Conservation (phyloP, 306 rosid genomes). For the Quillaja saponaria region DNA sequence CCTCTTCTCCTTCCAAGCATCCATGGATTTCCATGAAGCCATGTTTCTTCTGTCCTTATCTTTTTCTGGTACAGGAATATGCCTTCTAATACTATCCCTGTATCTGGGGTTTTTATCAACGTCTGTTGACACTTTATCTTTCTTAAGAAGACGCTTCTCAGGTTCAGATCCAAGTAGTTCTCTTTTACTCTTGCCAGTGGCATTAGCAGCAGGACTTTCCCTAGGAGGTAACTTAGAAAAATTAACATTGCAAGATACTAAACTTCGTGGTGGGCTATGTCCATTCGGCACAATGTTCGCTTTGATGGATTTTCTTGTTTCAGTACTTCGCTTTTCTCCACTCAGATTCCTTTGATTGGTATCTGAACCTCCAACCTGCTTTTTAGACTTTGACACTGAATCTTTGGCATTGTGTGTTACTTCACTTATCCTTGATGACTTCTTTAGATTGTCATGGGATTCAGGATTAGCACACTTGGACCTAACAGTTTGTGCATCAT, state of each 20-base stretch:
- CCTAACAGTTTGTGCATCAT: slow-evolving; percentile 42
- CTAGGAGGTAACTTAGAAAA: slow-evolving; percentile 54
- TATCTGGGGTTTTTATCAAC: slow-evolving; percentile 57
- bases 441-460: slow-evolving; percentile 38
- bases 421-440: slow-evolving; percentile 34
- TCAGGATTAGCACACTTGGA: slow-evolving; percentile 46
- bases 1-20: slow-evolving; percentile 98
- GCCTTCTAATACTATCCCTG: slow-evolving; percentile 53
- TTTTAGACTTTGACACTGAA: slow-evolving; percentile 43
- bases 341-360: slow-evolving; percentile 36
- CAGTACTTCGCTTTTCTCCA: slow-evolving; percentile 42
- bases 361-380: slow-evolving; percentile 47
- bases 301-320: slow-evolving; percentile 42
- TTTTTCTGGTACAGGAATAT: slow-evolving; percentile 53
- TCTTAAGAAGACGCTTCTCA: slow-evolving; percentile 59
- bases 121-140: slow-evolving; percentile 55
- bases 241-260: slow-evolving; percentile 41
- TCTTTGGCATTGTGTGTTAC: slow-evolving; percentile 36
- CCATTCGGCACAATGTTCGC: slow-evolving; percentile 43
- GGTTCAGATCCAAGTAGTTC: slow-evolving; percentile 61
- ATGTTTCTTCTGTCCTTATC: slow-evolving; percentile 76
- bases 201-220: slow-evolving; percentile 48
- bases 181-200: slow-evolving; percentile 61
- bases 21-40: slow-evolving; percentile 76
- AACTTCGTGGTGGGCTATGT: slow-evolving; percentile 41